These are phyloP conservation scores for Leishmania tarentolae DNA, from an alignment of 208 protist species.

Conservation along the genomic window DNA sequence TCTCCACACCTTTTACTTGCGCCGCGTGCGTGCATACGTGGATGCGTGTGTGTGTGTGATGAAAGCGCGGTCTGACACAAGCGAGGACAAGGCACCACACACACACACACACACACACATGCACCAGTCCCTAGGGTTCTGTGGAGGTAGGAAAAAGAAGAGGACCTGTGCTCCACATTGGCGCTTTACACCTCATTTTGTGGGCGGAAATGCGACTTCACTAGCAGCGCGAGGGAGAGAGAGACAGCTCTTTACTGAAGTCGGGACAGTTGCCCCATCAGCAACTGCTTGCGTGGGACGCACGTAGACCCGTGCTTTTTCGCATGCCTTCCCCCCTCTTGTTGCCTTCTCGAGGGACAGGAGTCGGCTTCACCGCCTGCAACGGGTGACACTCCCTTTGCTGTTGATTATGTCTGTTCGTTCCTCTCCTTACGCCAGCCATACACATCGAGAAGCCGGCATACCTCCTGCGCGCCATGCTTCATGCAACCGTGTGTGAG, in stretches of 20 bases:
- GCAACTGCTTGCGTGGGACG: background rate
- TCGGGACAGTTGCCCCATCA: too few relatives aligned
- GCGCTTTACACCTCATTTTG: background rate
- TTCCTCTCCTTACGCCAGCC: background rate
- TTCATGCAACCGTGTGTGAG: background rate
- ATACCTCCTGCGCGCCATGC: background rate
- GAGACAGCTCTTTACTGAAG: background rate
- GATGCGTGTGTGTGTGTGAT: conserved; percentile 1
- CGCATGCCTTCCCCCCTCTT: background rate
- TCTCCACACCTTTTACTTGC: background rate
- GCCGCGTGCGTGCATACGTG: background rate
- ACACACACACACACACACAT: background rate
- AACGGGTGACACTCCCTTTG: background rate
- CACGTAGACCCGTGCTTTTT: background rate
- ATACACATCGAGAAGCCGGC: background rate
- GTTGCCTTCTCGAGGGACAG: background rate
- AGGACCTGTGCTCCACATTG: background rate
- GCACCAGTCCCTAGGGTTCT: background rate
- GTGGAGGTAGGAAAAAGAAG: background rate
- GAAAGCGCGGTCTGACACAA: background rate
- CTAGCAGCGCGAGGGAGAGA: background rate
- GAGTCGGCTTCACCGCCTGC: background rate
- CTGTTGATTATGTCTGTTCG: background rate
- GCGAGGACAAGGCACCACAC: background rate
- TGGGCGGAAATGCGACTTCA: background rate